These are phyloP conservation scores for Chlorella vulgaris DNA, from an alignment of 139 green algal genomes.

Conservation along the genomic window DNA sequence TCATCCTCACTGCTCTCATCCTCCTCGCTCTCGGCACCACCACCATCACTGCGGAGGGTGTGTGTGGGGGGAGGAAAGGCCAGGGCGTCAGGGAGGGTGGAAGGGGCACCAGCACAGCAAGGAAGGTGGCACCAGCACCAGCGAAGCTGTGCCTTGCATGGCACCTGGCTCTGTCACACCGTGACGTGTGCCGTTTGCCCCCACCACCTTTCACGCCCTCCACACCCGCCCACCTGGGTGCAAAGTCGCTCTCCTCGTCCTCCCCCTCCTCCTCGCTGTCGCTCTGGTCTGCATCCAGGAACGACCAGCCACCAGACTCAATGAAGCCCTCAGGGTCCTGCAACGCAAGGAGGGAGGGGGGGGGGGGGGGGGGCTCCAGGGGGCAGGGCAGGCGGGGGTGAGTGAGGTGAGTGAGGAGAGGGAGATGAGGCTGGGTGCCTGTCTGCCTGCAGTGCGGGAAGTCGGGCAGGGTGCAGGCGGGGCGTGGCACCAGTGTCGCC, in stretches of 20 bases:
- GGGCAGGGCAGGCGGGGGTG: neutral
- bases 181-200: no score
- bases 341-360: neutral
- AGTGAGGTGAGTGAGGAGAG: no score
- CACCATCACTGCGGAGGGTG: slow-evolving; percentile 49
- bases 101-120: neutral
- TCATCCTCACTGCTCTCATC: slow-evolving; percentile 47
- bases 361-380: neutral
- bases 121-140: neutral
- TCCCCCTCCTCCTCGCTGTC: slow-evolving; percentile 82
- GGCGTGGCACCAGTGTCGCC: no score
- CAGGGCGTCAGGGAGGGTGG: no score
- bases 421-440: no score
- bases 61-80: neutral
- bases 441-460: no score
- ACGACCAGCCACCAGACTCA: slow-evolving; percentile 93
- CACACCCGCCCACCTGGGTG: slow-evolving; percentile 20
- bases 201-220: neutral
- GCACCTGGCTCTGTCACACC: neutral
- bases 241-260: slow-evolving; percentile 75
- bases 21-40: slow-evolving; percentile 61
- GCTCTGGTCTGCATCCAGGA: slow-evolving; percentile 91
- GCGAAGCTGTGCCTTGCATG: neutral
- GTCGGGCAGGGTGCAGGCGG: no score
- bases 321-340: slow-evolving; percentile 91